These are phyloP conservation scores for Prorocentrum cordatum DNA, from an alignment of 169 alveolate genomes.

Conservation along the genomic window DNA sequence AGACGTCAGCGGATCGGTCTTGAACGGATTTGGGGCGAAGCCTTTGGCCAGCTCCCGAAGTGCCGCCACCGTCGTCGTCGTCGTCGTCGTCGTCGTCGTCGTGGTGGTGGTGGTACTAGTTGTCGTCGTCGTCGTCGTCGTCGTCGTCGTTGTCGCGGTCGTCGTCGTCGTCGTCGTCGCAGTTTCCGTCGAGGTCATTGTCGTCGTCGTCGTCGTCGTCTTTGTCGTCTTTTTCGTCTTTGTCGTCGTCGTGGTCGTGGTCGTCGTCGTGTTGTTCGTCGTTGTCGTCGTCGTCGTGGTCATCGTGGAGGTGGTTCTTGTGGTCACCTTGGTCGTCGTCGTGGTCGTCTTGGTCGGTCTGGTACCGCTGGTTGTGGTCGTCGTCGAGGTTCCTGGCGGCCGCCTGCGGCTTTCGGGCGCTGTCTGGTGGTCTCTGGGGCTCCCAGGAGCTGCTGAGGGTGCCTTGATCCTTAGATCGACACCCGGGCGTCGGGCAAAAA, in stretches of 20 bases:
- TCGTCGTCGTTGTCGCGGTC: neutral
- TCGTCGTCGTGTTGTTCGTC: neutral
- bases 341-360: neutral
- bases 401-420: too few species aligned
- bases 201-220: neutral
- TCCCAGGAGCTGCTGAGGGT: too few species aligned
- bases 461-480: too few species aligned
- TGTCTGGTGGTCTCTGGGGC: too few species aligned
- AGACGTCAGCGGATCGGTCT: too few species aligned
- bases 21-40: too few species aligned
- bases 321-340: neutral
- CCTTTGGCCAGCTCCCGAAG: too few species aligned
- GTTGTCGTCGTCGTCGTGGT: neutral
- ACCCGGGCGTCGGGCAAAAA: too few species aligned
- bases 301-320: neutral
- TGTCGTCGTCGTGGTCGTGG: neutral
- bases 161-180: neutral
- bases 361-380: too few species aligned
- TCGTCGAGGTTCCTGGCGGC: too few species aligned
- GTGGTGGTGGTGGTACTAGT: neutral
- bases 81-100: too few species aligned
- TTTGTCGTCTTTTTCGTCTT: neutral
- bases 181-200: neutral
- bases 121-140: neutral
- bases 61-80: too few species aligned